These are phyloP conservation scores for Citrus hindsii DNA, from an alignment of 345 rosid genomes.

Conservation along the genomic window DNA sequence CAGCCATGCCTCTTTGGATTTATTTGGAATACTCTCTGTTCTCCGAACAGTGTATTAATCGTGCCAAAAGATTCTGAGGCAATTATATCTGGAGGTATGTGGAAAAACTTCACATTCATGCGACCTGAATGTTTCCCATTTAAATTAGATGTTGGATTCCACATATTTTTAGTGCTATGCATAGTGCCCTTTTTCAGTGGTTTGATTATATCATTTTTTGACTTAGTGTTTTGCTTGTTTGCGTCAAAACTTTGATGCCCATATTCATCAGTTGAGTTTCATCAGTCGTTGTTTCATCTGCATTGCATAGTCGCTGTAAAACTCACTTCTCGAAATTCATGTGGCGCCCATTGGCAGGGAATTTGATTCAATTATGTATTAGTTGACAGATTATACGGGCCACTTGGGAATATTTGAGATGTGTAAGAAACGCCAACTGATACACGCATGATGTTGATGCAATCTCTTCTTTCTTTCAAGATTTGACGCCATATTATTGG, in stretches of 20 bases:
- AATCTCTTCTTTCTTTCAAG: conserved; percentile 10
- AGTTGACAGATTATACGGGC: conserved; percentile 18
- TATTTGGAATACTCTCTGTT: not conserved
- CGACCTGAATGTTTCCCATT: not conserved
- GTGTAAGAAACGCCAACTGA: conserved; percentile 36
- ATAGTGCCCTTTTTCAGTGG: not conserved
- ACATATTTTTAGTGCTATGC: not conserved
- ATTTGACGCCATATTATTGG: conserved; percentile 25
- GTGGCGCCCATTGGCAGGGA: conserved; percentile 8
- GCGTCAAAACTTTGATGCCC: not conserved
- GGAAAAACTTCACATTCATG: not conserved
- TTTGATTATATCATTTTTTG: not conserved
- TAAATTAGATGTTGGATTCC: not conserved
- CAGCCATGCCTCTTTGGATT: not conserved
- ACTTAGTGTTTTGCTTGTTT: not conserved
- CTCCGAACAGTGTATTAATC: not conserved
- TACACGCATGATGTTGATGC: not conserved
- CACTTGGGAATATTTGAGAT: conserved; percentile 24
- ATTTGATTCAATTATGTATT: conserved; percentile 19
- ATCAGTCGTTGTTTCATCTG: conserved; percentile 7
- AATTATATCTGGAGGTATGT: not conserved
- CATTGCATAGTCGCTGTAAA: not conserved
- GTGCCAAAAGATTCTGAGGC: not conserved
- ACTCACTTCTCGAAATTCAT: conserved; percentile 5
- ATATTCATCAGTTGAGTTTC: not conserved